Percentiles rank a stretch among this genome's conserved stretches.
Conservation (phyloP, 169 alveolate species). For the Eimeria brunetti region DNA sequence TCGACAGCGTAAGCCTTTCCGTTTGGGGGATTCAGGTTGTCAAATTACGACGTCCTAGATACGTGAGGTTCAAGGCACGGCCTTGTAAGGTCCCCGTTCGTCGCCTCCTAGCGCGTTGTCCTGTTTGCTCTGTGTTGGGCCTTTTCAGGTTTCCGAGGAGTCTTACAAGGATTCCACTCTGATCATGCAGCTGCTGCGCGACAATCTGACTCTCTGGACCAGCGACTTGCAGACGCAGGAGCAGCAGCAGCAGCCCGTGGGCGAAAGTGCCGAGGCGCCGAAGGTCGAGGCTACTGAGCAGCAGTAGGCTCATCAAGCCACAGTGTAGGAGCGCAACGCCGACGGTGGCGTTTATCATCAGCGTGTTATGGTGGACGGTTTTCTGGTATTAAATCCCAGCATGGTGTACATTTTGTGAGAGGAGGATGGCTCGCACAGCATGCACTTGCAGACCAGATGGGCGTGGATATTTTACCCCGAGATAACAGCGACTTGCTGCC, state of each 20-base stretch:
- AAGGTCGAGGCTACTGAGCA: slow-evolving; percentile 74
- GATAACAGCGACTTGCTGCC: slow-evolving; percentile 40
- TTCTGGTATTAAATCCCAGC: slow-evolving; percentile 23
- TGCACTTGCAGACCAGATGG: slow-evolving; percentile 16
- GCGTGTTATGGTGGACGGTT: slow-evolving; percentile 37
- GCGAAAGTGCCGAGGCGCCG: slow-evolving; percentile 70
- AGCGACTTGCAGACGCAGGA: slow-evolving; percentile 88
- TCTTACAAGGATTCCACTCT: slow-evolving; percentile 96
- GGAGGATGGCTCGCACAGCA: slow-evolving; percentile 60
- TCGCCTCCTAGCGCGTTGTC: neutral
- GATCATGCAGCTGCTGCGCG: slow-evolving; percentile 96
- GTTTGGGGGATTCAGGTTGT: neutral
- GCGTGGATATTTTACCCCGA: slow-evolving; percentile 52
- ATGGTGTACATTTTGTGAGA: slow-evolving; percentile 57
- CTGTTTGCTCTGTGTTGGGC: neutral
- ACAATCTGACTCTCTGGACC: slow-evolving; percentile 96
- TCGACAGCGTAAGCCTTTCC: slow-evolving; percentile 91
- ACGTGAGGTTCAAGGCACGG: neutral
- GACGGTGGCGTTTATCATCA: slow-evolving; percentile 45
- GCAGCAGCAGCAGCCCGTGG: slow-evolving; percentile 78
- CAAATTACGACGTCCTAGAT: no score
- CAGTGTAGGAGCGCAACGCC: slow-evolving; percentile 35
- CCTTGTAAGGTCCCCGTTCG: no score
- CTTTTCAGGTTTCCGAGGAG: slow-evolving; percentile 89
- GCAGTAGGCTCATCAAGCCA: slow-evolving; percentile 69